Conservation (phyloP, 441 rosid species). For the Bocquillonia castaneifolia region DNA sequence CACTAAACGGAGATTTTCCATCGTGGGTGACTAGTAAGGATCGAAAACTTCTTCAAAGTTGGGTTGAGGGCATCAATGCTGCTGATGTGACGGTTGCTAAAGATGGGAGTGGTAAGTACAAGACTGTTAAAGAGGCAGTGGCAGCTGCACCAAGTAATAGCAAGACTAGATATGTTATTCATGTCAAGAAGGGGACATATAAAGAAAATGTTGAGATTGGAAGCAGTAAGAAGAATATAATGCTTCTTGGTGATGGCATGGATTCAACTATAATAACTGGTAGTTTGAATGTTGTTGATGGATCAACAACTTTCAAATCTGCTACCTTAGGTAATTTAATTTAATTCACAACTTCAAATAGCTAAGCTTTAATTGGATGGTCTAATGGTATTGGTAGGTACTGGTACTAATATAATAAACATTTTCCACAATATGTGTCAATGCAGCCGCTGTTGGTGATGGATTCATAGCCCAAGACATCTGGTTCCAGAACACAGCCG, state of each 20-base stretch:
- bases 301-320: conserved; percentile 56
- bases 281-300: conserved; percentile 53
- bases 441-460: conserved; percentile 55
- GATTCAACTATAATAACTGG: conserved; percentile 48
- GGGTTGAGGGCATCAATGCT: conserved; percentile 33
- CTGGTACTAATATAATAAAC: too few relatives aligned
- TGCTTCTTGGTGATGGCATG: conserved; percentile 62
- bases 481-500: conserved; percentile 68
- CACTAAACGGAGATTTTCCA: conserved; percentile 34
- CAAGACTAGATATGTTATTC: conserved; percentile 45
- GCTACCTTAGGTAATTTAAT: conserved; percentile 65
- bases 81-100: conserved; percentile 55
- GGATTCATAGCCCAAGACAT: conserved; percentile 79
- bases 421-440: too few relatives aligned
- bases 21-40: conserved; percentile 49
- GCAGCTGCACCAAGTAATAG: conserved; percentile 26
- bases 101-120: conserved; percentile 61
- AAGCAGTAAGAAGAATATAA: conserved; percentile 40
- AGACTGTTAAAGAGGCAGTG: conserved; percentile 48
- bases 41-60: conserved; percentile 38
- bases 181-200: conserved; percentile 57
- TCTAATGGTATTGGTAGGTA: too few relatives aligned
- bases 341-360: too few relatives aligned
- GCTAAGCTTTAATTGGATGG: too few relatives aligned
- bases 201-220: conserved; percentile 53